Evolutionary conservation across 2,329 filamentous ascomycete genomes (phyloP), one percentile per base, ranked within the genome.

Genomic region (Cladosporium phlei): DNA sequence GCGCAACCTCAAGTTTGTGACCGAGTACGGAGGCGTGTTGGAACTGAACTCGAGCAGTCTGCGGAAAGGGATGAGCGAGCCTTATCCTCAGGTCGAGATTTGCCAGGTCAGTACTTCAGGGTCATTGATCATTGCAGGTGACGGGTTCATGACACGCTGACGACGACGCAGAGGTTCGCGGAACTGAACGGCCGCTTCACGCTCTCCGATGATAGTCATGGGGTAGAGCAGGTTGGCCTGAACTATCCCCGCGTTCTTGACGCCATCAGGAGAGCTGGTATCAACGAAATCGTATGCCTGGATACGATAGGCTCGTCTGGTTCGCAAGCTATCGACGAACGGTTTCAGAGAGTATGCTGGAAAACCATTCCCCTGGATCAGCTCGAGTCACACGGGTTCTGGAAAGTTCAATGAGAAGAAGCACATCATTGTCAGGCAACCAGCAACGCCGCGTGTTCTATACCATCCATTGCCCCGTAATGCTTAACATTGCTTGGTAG

Each of bases 131-230:
- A 24, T 38, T 24, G 24, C 10, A n/a, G 9, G 35, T 25, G 35
- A 24, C 25, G n/a, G 30, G 11, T 27, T 3, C 19, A 16, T 5
- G 16, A 33, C 10, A 25, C 8, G 28, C 20, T 25, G 22, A 52
- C 29, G 11, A 5, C 12, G 6, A 21, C 9, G 10, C 52, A 86
- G 84, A 79, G 80, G 63, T 95, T 88, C 72, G 61, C 89, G 45
- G 68, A 68, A 6, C 75, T 87, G 58, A 83, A 83, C 19, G 90
- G 93, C 19, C 79, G 78, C 50, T 95, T 97, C 67, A 94, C 88
- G 44, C 76, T 98, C 57, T 95, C 88, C 5, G 93, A 98, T 65
- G 93, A 98, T 68, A 95, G 89, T 65, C 93, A 98, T 70, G 87
- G 87, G 29, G 78, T 88, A 49, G 85, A 79, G 2, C 91, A 98